Evolutionary conservation across 2,329 filamentous ascomycete genomes (phyloP).

Genomic region (Sarocladium oryzae): DNA sequence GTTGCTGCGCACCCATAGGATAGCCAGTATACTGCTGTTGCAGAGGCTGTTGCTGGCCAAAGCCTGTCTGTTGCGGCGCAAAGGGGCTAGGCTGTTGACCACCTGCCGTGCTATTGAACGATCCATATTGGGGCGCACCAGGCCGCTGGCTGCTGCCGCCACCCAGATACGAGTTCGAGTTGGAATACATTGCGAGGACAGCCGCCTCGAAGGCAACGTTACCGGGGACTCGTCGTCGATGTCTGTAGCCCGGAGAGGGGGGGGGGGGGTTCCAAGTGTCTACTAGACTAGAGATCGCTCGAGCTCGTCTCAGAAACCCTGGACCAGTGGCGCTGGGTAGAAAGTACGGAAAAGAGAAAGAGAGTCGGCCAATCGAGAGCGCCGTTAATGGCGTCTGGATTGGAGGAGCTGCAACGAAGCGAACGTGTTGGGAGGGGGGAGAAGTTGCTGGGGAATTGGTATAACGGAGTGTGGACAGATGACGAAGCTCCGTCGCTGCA

Average conservation of each 20-base stretch:
- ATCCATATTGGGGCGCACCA: constrained; percentile 55
- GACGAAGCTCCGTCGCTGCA: constrained; percentile 12
- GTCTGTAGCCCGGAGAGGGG: background rate
- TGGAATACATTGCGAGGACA: constrained; percentile 68
- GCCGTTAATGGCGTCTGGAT: background rate
- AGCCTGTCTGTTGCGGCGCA: constrained; percentile 55
- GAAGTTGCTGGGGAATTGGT: background rate
- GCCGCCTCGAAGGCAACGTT: background rate
- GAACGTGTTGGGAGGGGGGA: background rate
- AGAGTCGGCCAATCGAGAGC: constrained; percentile 3
- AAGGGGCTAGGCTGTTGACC: constrained; percentile 47
- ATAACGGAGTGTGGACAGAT: constrained; percentile 9
- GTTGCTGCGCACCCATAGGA: constrained; percentile 44
- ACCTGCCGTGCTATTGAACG: constrained; percentile 35
- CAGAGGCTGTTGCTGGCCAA: constrained; percentile 43
- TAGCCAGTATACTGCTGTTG: constrained; percentile 58
- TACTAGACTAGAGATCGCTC: background rate
- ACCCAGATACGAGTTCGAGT: constrained; percentile 79
- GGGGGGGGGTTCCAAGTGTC: background rate
- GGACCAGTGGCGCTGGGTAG: background rate
- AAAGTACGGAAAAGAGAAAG: background rate
- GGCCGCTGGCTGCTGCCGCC: constrained; percentile 68
- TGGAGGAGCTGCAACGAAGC: background rate
- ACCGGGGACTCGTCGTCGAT: background rate
- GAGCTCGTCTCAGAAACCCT: background rate